Evolutionary conservation across 1,139 yeast genomes (phyloP), one percentile per base, ranked within the genome.

Genomic region (Scheffersomyces insectosa): DNA sequence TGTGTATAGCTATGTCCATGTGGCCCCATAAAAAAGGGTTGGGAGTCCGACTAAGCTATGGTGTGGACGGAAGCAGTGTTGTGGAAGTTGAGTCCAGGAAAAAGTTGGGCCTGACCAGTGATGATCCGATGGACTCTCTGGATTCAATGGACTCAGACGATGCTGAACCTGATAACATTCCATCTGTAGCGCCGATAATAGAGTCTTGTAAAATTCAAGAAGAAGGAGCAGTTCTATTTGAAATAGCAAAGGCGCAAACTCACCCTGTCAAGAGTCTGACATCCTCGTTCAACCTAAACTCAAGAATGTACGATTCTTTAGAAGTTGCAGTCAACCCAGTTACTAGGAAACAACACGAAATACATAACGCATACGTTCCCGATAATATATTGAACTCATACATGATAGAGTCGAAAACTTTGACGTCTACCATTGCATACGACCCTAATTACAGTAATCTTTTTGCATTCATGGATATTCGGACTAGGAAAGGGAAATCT

Each of bases 391-490:
- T 66, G 28, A 53, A 55, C 37, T 56, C 70, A 5, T 57, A 51
- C 38, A 35, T 49, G 20, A 50, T 51, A 8, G 70, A 65, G 36
- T 58, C 72, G 11, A 52, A 52, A 12, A 43, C 59, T 1, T 47
- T 67, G 14, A 48, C 55, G 0, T 66, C 73, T 1, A 40, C 52
- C 3, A 47, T 56, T 12, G 67, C 72, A 2, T 71, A 64, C 47
- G 79, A 75, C 49, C 78, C 80, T 0, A 60, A 67, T 0, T 52
- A 51, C 40, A 73, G 75, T 0, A 43, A 55, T 5, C 33, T 63
- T 8, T 49, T 67, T 27, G 43, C 54, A 11, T 45, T 61, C 9
- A 63, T 65, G 42, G 54, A 53, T 37, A 37, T 62, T 2, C 46
- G 55, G 33, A 46, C 50, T 7, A 50, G 48, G 28, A 46, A 39